Evolutionary conservation across 129 eudicot species (phyloP), one percentile per base, ranked within the genome.

Genomic region (Solidago caesia): DNA sequence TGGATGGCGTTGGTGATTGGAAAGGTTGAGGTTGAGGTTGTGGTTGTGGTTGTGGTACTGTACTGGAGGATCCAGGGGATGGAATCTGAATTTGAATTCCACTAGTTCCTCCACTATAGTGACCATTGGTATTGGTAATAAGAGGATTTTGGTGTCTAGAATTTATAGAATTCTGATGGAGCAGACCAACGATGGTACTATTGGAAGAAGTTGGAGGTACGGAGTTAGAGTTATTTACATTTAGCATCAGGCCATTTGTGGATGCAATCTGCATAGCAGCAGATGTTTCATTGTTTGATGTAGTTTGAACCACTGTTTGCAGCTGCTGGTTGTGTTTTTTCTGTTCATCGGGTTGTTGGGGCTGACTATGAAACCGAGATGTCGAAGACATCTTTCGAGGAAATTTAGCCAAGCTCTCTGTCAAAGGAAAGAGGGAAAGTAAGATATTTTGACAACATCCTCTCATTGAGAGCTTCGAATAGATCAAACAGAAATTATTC

Each of bases 321-420:
- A 79, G 81, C 44, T 77, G 89, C 69, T 81, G 92, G 48, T 77
- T 87, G 9, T 79, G 88, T 67, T 64, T 76, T 57, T 69, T 86
- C 66, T 88, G 96, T 53, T 83, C 89, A 70, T 91, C 93, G 0
- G 83, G 77, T 75, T 86, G 92, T 63, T 89, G 96, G 66, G 80
- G 75, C 64, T 91, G 97, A 62, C 74, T 79, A 75, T 82, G 91
- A 74, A 81, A 63, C 46, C 87, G 84, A 41, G 91, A 70, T 71
- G 96, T 72, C 15, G 96, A 68, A 51, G 74, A 82, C 39, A 91
- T 83, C 76, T 96, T 85, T 70, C 96, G 80, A 13, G 97, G 93
- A 80, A 85, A 94, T 67, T 91, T 94, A 15, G 99, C 85, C 79
- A 94, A 89, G 83, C 99, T 91, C 87, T 94, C 99, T 94, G 90